Evolutionary conservation across 176 grass and related monocot genomes (phyloP).

Genomic region (Aegilops sharonensis): DNA sequence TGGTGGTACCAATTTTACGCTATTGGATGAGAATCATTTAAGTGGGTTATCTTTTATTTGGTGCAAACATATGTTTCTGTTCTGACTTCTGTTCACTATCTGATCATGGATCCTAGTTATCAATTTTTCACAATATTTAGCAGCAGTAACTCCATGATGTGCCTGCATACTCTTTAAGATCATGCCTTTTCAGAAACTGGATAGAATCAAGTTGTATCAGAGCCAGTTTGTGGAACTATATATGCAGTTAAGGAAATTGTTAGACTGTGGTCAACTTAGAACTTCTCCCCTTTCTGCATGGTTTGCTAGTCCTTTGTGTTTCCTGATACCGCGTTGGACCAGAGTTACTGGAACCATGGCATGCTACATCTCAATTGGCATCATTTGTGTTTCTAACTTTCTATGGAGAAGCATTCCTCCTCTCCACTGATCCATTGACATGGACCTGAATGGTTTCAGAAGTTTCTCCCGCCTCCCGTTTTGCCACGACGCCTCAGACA

Average conservation of each 20-base stretch:
- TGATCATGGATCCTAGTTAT: background rate
- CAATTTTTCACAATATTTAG: background rate
- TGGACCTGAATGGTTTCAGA: slow-evolving; percentile 27
- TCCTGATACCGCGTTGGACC: slow-evolving; percentile 18
- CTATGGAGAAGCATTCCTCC: slow-evolving; percentile 18
- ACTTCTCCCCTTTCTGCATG: background rate
- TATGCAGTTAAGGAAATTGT: background rate
- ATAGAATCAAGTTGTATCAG: background rate
- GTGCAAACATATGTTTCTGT: background rate
- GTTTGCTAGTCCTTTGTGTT: background rate
- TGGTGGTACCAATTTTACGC: too few species aligned
- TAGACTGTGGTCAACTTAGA: background rate
- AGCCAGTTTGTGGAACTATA: background rate
- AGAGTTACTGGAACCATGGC: background rate
- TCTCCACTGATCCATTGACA: slow-evolving; percentile 36
- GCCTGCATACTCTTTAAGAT: background rate
- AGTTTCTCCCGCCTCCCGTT: background rate
- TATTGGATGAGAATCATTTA: background rate
- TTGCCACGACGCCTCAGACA: slow-evolving; percentile 39
- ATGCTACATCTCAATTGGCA: background rate
- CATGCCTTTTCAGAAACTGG: background rate
- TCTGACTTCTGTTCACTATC: background rate
- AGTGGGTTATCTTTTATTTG: background rate
- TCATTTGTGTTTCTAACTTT: background rate
- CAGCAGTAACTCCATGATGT: background rate